A percentile compares a stretch with the other conserved stretches of the same genome.
These are phyloP conservation scores for Cenchrus purpureus DNA, from an alignment of 176 grass and related monocot species.

Conservation along the genomic window DNA sequence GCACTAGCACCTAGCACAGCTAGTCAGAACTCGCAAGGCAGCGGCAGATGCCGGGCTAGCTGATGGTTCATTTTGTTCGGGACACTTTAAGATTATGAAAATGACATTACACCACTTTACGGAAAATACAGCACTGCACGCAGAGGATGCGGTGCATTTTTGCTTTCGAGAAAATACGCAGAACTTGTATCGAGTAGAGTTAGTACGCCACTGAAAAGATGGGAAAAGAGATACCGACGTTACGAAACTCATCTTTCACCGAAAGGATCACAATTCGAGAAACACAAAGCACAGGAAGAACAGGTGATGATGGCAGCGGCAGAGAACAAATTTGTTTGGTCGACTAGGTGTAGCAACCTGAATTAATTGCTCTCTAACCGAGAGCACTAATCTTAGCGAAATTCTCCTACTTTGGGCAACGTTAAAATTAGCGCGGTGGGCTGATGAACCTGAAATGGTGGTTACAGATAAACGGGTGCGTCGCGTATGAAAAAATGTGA, in stretches of 20 bases:
- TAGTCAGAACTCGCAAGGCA: not conserved
- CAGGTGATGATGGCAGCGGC: too few species aligned
- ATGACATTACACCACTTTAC: not conserved
- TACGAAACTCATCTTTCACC: not conserved
- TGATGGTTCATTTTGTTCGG: not conserved
- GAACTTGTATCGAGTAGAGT: not conserved
- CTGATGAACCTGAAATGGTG: not conserved
- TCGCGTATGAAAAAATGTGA: not conserved
- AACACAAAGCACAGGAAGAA: not conserved
- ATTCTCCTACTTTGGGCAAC: not conserved
- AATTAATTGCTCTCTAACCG: not conserved
- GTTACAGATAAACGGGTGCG: not conserved
- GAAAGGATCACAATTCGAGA: not conserved
- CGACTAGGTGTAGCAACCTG: constrained; percentile 21
- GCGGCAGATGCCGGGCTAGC: not conserved
- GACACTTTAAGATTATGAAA: not conserved
- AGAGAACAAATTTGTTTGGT: constrained; percentile 24
- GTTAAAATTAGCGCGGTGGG: not conserved
- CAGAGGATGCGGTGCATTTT: constrained; percentile 12
- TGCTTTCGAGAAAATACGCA: not conserved
- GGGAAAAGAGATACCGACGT: not conserved
- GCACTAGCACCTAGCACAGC: not conserved
- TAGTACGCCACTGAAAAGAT: not conserved
- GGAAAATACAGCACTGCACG: not conserved
- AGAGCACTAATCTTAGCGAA: not conserved